Percentiles rank a stretch among this genome's conserved stretches.
Conservation (phyloP, 768 basidiomycete species). For the Calocybe indica region DNA sequence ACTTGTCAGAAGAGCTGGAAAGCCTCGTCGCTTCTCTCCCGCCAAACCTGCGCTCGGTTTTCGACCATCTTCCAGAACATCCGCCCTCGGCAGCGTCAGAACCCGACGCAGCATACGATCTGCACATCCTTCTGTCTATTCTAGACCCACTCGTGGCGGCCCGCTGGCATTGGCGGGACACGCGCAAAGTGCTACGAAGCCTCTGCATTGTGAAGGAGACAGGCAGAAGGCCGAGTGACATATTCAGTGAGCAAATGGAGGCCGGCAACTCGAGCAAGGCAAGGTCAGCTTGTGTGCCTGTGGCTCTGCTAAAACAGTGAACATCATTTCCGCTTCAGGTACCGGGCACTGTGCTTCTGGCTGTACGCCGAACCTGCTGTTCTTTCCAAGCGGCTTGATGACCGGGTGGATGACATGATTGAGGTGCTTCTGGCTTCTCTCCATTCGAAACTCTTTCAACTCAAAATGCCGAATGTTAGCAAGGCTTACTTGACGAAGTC, state of each 20-base stretch:
- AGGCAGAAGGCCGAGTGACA: conserved; percentile 58
- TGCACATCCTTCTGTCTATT: conserved; percentile 58
- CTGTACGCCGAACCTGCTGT: conserved; percentile 65
- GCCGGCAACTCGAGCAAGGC: conserved; percentile 29
- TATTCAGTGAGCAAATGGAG: conserved; percentile 57
- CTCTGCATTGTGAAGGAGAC: conserved; percentile 73
- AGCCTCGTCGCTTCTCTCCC: conserved; percentile 40
- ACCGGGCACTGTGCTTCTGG: conserved; percentile 87
- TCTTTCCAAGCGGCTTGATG: conserved; percentile 65
- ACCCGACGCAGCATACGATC: conserved; percentile 50
- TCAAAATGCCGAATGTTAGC: conserved; percentile 30
- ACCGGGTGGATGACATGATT: conserved; percentile 86
- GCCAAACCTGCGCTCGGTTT: conserved; percentile 41
- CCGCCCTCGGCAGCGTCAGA: conserved; percentile 51
- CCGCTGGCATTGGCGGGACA: conserved; percentile 96
- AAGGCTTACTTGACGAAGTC: conserved; percentile 80
- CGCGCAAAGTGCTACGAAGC: conserved; percentile 81
- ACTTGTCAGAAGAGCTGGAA: conserved; percentile 24
- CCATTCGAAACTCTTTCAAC: not conserved
- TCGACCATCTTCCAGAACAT: conserved; percentile 50
- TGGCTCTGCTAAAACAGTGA: too few relatives aligned
- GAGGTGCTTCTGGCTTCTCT: conserved; percentile 39
- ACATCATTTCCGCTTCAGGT: conserved; percentile 38
- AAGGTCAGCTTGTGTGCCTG: conserved; percentile 26
- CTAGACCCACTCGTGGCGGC: conserved; percentile 72